These are phyloP conservation scores for Candida tallmaniae DNA, from an alignment of 805 yeast species.

Conservation along the genomic window DNA sequence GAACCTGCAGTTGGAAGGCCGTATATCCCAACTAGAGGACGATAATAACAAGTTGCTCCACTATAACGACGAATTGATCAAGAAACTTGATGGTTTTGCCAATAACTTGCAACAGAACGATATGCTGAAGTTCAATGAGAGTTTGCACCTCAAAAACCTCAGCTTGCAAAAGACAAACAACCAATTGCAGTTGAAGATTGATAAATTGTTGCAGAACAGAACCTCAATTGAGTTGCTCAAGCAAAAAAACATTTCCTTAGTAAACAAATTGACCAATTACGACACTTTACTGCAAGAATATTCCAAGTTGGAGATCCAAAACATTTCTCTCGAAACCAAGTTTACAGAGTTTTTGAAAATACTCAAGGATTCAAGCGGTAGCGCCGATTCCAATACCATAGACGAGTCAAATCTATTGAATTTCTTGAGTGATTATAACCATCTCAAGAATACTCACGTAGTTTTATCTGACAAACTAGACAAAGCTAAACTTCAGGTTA, in stretches of 20 bases:
- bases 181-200: slow-evolving; percentile 47
- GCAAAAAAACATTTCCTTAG: slow-evolving; percentile 48
- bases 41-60: slow-evolving; percentile 14
- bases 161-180: slow-evolving; percentile 46
- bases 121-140: slow-evolving; percentile 13
- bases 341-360: slow-evolving; percentile 43
- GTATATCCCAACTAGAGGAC: slow-evolving; percentile 25
- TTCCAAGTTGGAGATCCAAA: slow-evolving; percentile 47
- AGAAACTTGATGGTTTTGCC: slow-evolving; percentile 16
- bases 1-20: slow-evolving; percentile 35
- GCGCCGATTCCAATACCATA: neutral
- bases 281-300: slow-evolving; percentile 42
- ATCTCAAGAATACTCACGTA: slow-evolving; percentile 25
- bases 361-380: slow-evolving; percentile 1
- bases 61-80: slow-evolving; percentile 27
- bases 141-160: slow-evolving; percentile 25
- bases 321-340: slow-evolving; percentile 44
- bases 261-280: slow-evolving; percentile 31
- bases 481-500: slow-evolving; percentile 16
- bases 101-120: slow-evolving; percentile 7
- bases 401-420: slow-evolving; percentile 11
- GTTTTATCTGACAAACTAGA: slow-evolving; percentile 35
- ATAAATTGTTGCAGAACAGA: slow-evolving; percentile 45
- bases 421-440: slow-evolving; percentile 8
- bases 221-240: slow-evolving; percentile 49